Base-by-base conservation (phyloP, 2,329 filamentous ascomycete species). In the Botrytis sinoallii region DNA sequence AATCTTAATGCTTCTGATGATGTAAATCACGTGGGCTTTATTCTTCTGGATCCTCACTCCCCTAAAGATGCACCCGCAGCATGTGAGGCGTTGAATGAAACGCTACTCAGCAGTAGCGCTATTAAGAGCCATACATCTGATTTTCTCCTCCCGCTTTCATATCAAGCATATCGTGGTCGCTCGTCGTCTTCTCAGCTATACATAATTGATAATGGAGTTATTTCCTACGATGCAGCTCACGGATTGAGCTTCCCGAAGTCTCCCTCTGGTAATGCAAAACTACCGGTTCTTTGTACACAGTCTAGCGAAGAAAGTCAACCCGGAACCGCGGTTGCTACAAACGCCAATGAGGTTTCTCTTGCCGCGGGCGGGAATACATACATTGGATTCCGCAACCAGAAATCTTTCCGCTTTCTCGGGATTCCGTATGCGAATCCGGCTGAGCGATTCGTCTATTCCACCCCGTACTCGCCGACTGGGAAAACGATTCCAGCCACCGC, bases 1-100 rank as follows among this genome's bases (percentile, higher is more conserved):
- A 88, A 88, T 59, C 81, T 88, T 38, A 88, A 88, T 77, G 82
- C 81, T 12, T 85, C 85, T 0, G 86, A 88, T 75, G 85, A 88
- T 79, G 81, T 78, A 40, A 87, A 88, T 75, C 86, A 88, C 77
- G 81, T 86, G 29, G 84, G 86, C 18, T 86, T 86, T 4, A 83
- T 88, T 61, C 79, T 88, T 12, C 80, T 88, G 60, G 86, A 86
- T 72, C 80, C 84, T 5, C 79, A 84, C 67, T 77, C 80, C 10
- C 80, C 81, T 57, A 77, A 79, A 29, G 79, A 82, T 66, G 85
- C 83, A 40, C 79, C 79, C 0, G 78, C 82, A 48, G 85, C 84
- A n/a, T 88, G 86, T 76, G 80, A 80, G 18, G 79, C 83, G 1
- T 75, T 88, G 66, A 84, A 84, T n/a, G 86, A 88, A 79, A 82